Percentiles rank a stretch among this genome's conserved stretches.
phyloP scores from a whole-genome alignment of 23 red algal species.

The Gracilaria caudata region DNA sequence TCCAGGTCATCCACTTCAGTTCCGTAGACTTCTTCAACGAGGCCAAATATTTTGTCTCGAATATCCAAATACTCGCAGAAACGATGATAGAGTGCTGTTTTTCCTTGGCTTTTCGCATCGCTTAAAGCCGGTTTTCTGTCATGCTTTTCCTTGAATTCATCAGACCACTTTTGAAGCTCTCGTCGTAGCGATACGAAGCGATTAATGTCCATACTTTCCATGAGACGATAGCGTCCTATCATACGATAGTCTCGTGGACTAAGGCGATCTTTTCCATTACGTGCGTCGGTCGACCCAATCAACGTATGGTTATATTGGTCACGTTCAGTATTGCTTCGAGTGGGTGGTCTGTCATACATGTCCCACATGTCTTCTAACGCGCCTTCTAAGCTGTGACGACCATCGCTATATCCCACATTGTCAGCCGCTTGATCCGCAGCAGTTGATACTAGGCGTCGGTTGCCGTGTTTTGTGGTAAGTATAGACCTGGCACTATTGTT shows the following conservation, averaged over 20 bases:
- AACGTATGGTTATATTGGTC: slow-evolving; percentile 27
- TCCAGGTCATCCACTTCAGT: slow-evolving; percentile 78
- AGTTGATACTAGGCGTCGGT: slow-evolving; percentile 23
- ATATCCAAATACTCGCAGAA: slow-evolving; percentile 79
- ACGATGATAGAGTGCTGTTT: slow-evolving; percentile 26
- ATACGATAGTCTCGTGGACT: slow-evolving; percentile 83
- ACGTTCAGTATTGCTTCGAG: neutral
- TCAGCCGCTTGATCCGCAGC: neutral
- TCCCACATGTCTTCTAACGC: slow-evolving; percentile 57
- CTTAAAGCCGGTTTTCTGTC: slow-evolving; percentile 67
- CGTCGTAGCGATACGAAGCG: slow-evolving; percentile 76
- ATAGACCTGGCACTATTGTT: slow-evolving; percentile 29
- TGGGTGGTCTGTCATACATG: slow-evolving; percentile 50
- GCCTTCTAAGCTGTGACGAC: slow-evolving; percentile 30
- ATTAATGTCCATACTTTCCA: slow-evolving; percentile 90
- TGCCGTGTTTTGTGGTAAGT: slow-evolving; percentile 42
- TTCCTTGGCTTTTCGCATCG: slow-evolving; percentile 47
- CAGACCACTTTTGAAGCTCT: slow-evolving; percentile 76
- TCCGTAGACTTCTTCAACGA: slow-evolving; percentile 71
- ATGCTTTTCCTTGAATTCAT: slow-evolving; percentile 70
- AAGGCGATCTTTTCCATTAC: slow-evolving; percentile 22
- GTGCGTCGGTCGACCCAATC: slow-evolving; percentile 7
- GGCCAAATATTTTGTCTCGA: slow-evolving; percentile 53
- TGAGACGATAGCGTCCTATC: slow-evolving; percentile 88
- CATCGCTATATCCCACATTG: slow-evolving; percentile 28